Percentiles rank a stretch among this genome's conserved stretches.
Evolutionary conservation across 495 filamentous ascomycete genomes (phyloP).

Genomic region (Friedmanniomyces endolithicus): DNA sequence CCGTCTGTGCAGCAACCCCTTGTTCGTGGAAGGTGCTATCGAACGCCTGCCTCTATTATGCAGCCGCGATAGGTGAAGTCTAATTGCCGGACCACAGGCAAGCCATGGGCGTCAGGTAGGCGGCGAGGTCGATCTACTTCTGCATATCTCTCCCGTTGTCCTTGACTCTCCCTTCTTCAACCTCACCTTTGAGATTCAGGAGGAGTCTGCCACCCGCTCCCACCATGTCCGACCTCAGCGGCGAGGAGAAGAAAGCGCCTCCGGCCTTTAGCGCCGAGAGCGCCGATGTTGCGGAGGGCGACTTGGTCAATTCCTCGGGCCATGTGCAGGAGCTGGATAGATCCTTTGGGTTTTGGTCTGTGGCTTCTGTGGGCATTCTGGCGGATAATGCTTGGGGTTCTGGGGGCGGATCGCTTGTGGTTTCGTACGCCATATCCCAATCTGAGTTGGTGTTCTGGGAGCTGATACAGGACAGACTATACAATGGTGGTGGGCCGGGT

Average conservation of each 20-base stretch:
- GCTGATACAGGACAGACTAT: conserved; percentile 9
- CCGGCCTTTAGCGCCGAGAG: not conserved
- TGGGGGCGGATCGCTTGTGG: conserved; percentile 12
- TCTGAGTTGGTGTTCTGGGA: not conserved
- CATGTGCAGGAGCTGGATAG: conserved; percentile 18
- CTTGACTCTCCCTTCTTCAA: too few relatives aligned
- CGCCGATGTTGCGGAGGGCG: not conserved
- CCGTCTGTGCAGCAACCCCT: too few relatives aligned
- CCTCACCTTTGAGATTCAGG: not conserved
- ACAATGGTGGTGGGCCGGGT: conserved; percentile 46
- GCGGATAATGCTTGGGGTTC: conserved; percentile 17
- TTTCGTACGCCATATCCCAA: not conserved
- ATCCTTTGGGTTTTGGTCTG: conserved; percentile 10
- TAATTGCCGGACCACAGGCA: too few relatives aligned
- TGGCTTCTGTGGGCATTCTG: conserved; percentile 3
- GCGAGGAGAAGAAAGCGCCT: not conserved
- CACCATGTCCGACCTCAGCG: not conserved
- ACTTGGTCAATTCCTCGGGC: conserved; percentile 18
- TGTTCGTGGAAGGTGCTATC: too few relatives aligned
- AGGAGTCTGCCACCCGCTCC: not conserved
- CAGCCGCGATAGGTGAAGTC: too few relatives aligned
- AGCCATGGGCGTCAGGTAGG: too few relatives aligned
- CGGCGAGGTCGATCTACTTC: too few relatives aligned
- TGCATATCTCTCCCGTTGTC: too few relatives aligned
- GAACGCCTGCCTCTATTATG: too few relatives aligned